Percentiles rank a stretch among this genome's conserved stretches.
Conservation (phyloP, 1,284 basidiomycete genomes). For the Thelephora terrestris region DNA sequence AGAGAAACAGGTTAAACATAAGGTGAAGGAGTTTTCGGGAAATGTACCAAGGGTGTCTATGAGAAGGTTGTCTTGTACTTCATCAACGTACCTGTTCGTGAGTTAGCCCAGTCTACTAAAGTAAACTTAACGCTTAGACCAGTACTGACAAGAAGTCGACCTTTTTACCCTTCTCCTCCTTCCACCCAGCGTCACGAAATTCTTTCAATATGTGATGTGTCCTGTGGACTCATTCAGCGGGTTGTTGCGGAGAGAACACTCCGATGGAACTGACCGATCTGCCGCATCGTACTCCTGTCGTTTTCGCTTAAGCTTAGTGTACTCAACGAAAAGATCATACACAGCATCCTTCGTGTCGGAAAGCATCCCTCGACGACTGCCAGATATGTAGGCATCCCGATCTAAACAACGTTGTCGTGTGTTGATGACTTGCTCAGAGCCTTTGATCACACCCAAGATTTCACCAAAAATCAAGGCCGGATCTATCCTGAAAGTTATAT, state of each 20-base stretch:
- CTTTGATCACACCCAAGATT: conserved; percentile 61
- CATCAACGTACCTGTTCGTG: conserved; percentile 64
- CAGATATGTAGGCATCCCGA: conserved; percentile 31
- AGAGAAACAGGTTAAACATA: no score
- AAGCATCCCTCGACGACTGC: conserved; percentile 45
- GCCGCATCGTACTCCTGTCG: conserved; percentile 47
- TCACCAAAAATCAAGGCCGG: conserved; percentile 59
- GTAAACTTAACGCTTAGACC: no score
- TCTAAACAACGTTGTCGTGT: conserved; percentile 31
- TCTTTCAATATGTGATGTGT: conserved; percentile 41
- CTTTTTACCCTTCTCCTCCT: conserved; percentile 31
- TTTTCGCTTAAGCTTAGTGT: conserved; percentile 36
- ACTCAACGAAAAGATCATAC: conserved; percentile 47
- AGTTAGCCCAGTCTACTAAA: no score
- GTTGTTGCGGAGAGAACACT: no score
- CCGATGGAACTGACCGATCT: conserved; percentile 49
- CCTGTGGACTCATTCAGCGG: conserved; percentile 21
- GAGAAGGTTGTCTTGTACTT: conserved; percentile 62
- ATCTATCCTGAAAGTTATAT: no score
- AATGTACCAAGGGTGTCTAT: conserved; percentile 53
- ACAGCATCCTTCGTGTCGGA: conserved; percentile 35
- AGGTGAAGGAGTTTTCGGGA: no score
- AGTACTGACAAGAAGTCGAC: no score
- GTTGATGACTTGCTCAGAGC: conserved; percentile 41
- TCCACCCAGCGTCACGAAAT: conserved; percentile 25